Evolutionary conservation across 257 asterid genomes (phyloP), one percentile per base, ranked within the genome.

Genomic region (Hygrophila difformis): DNA sequence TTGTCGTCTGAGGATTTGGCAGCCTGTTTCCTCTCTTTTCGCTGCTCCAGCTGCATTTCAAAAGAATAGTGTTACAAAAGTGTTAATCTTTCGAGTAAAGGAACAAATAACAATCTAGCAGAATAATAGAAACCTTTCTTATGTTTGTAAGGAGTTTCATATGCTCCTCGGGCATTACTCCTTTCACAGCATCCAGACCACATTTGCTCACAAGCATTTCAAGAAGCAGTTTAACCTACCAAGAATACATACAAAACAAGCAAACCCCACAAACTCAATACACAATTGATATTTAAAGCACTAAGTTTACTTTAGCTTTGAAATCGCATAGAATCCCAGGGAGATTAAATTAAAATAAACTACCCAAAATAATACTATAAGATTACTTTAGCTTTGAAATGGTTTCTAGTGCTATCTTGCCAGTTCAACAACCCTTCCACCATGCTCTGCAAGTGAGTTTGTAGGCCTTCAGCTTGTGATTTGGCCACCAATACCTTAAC

Each of bases 161-260:
- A 69, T 89, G 97, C 65, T 79, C 93, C 70, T 77, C 86, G 35
- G 97, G 97, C 93, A 82, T 85, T 51, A 85, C 97, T 57, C 62
- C 62, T 75, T 73, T 82, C 24, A 89, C 96, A 53, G 96, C 93
- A 70, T 77, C 91, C 56, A 89, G 17, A 23, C 97, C 97, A 56
- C 96, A 89, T 75, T 82, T 89, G 73, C 74, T 89, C 66, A 89
- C 79, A 18, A 89, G 96, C 94, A 89, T 89, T 65, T 85, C 97
- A 62, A 89, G 70, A 19, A 89, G 93, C 64, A 71, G 63, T 68
- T 89, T 89, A 45, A 89, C 82, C 96, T 89, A 53, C n/a, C 59
- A 65, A 12, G 53, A 47, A 48, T 12, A 35, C 34, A 53, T 15
- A 7, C 7, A 48, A 33, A 26, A 23, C 18, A 53, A 35, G 55